Base-by-base conservation (phyloP, 2,329 filamentous ascomycete genomes). In the Beauveria bassiana region DNA sequence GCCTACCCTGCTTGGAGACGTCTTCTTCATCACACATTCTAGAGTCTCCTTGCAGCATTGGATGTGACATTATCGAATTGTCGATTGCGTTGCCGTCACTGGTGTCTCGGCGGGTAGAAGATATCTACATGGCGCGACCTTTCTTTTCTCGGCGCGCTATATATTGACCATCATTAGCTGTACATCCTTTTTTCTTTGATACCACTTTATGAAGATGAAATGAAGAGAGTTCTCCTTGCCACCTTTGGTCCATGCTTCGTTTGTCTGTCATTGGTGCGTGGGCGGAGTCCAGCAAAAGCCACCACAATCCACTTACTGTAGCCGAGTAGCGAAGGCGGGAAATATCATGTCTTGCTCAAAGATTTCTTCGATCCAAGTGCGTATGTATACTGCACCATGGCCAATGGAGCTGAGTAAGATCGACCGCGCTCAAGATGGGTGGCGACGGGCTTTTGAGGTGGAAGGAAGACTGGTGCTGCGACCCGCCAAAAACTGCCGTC, bases 1-100 rank as follows among this genome's bases (percentile, higher is more conserved):
- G 59, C 71, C 2, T 79, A 75, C 76, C 82, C 83, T 3, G 68
- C 72, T 12, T 86, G 81, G 81, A 74, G 72, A 59, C 69, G 72
- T 3, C 12, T 63, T 2, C 34, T 72, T 4, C 59, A 74, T 66
- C 70, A 67, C 40, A 31, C 77, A 40, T 74, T 77, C 45, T 74
- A 72, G 12, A 62, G 47, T 42, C 22, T 31, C 7, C n/a, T 47
- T 45, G 28, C 18, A 8, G 14, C 38, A n/a, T 26, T 12, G 24
- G 5, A 49, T 16, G 26, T 50, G 20, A 6, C 20, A 49, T 43
- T 8, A n/a, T 61, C 26, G 34, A 24, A 42, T 47, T 47, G 49
- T 46, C 22, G 50, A n/a, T 47, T 46, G 47, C 46, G 34, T 52
- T 58, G 22, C 46, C 51, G 24, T 40, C 34, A 38, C 38, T 18